Percentiles rank a stretch among this genome's conserved stretches.
Conservation (phyloP, 805 yeast species). For the Pichia nanzhaoensis region DNA sequence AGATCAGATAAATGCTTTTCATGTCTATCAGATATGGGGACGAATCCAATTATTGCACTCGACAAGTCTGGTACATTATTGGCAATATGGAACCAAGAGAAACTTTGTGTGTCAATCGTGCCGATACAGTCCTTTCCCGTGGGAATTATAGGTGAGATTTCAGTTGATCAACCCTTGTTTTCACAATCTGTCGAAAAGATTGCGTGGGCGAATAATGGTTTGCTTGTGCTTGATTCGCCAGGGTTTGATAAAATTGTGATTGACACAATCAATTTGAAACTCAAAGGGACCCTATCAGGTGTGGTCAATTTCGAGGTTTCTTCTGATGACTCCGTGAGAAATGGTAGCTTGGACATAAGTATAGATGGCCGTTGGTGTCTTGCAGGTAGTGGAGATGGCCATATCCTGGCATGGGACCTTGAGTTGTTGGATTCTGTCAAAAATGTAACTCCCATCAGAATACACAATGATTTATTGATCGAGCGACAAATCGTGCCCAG, state of each 20-base stretch:
- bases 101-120: slow-evolving; percentile 15
- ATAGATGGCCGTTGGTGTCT: slow-evolving; percentile 62
- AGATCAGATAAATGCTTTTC: slow-evolving; percentile 41
- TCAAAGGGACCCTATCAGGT: slow-evolving; percentile 36
- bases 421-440: background rate
- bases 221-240: slow-evolving; percentile 49
- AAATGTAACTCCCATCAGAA: slow-evolving; percentile 5
- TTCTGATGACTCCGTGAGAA: slow-evolving; percentile 34
- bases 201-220: slow-evolving; percentile 53
- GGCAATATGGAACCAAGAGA: slow-evolving; percentile 46
- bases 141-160: slow-evolving; percentile 16
- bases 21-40: slow-evolving; percentile 4
- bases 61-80: slow-evolving; percentile 84
- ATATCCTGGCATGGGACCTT: slow-evolving; percentile 47
- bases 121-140: slow-evolving; percentile 18
- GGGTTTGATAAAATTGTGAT: slow-evolving; percentile 48
- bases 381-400: slow-evolving; percentile 54
- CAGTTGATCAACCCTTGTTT: slow-evolving; percentile 32
- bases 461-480: background rate
- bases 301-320: slow-evolving; percentile 32
- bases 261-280: slow-evolving; percentile 18
- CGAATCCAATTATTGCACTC: slow-evolving; percentile 44
- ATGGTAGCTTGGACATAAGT: slow-evolving; percentile 53
- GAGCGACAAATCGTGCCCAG: slow-evolving; percentile 33
- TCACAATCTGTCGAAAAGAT: slow-evolving; percentile 9